Evolutionary conservation across 352 stramenopile species (phyloP), one percentile per base, ranked within the genome.

Genomic region (Pythium scleroteichum): DNA sequence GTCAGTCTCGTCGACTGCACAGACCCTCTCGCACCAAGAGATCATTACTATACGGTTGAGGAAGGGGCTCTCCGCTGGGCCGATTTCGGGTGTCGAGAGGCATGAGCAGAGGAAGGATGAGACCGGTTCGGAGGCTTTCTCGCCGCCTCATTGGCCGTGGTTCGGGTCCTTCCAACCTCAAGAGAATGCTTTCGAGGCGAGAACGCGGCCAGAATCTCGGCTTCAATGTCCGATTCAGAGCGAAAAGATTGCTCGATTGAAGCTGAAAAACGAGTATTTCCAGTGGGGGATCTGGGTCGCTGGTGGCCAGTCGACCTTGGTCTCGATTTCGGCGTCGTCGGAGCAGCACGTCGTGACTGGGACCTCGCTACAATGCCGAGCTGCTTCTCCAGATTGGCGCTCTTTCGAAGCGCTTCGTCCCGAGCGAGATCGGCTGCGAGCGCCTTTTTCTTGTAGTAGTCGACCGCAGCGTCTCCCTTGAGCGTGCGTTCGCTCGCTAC

Each of bases 401-500:
- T 76, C 29, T 64, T 66, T 27, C 57, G 56, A 17, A 71, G 35
- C 14, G 68, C 60, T 27, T 76, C 67, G n/a, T 76, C 58, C 22
- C 58, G 22, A 4, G 64, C 67, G 13, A 66, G 23, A 4, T 78
- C 71, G 27, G 71, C 64, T 38, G 53, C 54, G 3, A 67, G 33
- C 0, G 64, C 53, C 47, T 75, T 75, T 10, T 64, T 64, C n/a
- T 63, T 73, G 32, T 64, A 75, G 33, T 68, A 73, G 5, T 73
- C 66, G 2, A 75, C 32, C 0, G 68, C 56, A 29, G 51, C 10
- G 17, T 49, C 51, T 40, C 24, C 16, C 17, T 5, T 47, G 8
- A 23, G 17, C 24, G 14, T 26, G 24, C 0, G 51, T n/a, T 44
- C 53, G 14, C 39, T 32, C 26, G n/a, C 17, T 22, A 50, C 29